A percentile compares a stretch with the other conserved stretches of the same genome.
Evolutionary conservation across 805 yeast species (phyloP).

Genomic region (Lipomyces sp.): DNA sequence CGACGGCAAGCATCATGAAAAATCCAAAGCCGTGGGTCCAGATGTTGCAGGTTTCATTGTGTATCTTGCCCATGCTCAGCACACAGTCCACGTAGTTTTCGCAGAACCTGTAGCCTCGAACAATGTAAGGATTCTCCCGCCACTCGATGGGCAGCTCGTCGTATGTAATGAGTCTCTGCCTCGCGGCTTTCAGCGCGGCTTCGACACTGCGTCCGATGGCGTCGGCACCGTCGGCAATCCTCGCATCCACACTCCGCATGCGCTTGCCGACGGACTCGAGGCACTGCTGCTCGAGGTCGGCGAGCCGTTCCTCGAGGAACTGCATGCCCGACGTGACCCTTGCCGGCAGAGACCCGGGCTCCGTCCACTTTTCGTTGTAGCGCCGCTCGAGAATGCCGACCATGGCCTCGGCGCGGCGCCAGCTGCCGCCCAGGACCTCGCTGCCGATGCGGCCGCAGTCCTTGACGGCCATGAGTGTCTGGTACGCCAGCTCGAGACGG

Average conservation of each 20-base stretch:
- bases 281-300: slow-evolving; percentile 36
- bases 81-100: slow-evolving; percentile 58
- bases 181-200: slow-evolving; percentile 33
- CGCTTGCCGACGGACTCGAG: slow-evolving; percentile 20
- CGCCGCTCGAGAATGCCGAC: slow-evolving; percentile 33
- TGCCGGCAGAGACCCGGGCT: slow-evolving; percentile 27
- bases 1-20: slow-evolving; percentile 52
- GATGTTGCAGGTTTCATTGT: slow-evolving; percentile 87
- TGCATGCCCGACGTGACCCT: slow-evolving; percentile 35
- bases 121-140: slow-evolving; percentile 86
- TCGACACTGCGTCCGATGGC: slow-evolving; percentile 20
- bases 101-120: slow-evolving; percentile 82
- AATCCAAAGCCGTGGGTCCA: slow-evolving; percentile 89
- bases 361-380: slow-evolving; percentile 25
- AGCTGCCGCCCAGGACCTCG: slow-evolving; percentile 35
- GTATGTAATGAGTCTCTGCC: slow-evolving; percentile 57
- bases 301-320: slow-evolving; percentile 37
- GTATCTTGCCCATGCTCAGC: slow-evolving; percentile 57
- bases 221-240: slow-evolving; percentile 15
- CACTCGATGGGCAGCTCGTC: slow-evolving; percentile 88
- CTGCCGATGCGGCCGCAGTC: slow-evolving; percentile 25
- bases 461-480: slow-evolving; percentile 32
- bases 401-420: slow-evolving; percentile 37
- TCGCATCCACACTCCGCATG: slow-evolving; percentile 6
- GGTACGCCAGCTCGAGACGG: slow-evolving; percentile 30